Evolutionary conservation across 352 stramenopile species (phyloP), one percentile per base, ranked within the genome.

Genomic region (Hyaloperonospora brassicae): DNA sequence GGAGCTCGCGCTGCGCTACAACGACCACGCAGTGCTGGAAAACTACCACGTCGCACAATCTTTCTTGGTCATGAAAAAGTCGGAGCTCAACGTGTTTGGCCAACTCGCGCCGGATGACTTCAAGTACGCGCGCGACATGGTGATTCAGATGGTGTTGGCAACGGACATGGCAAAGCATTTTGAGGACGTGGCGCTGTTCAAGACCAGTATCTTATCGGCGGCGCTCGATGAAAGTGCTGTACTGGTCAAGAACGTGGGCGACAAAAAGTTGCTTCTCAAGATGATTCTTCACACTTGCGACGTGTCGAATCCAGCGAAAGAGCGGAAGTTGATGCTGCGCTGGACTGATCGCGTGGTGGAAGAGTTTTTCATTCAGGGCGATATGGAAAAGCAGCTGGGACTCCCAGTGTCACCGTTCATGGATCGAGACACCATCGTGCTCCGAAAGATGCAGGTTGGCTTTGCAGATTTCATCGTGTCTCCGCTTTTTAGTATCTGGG

Each of bases 361-460:
- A 34, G 95, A 98, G 74, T 98, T 98, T 59, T 98, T 97, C 58
- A 53, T 85, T 17, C 95, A 98, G 61, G 95, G 95, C 34, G 95
- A 98, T 52, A 85, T 96, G 64, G 95, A 98, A 64, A 97, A 97
- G 57, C 69, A 88, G 47, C 63, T 97, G 2, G 68, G 72, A 6
- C 62, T 98, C 2, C 68, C 88, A 1, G 76, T 97, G 0, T 97
- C 84, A 27, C 92, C 93, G 1, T 96, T 98, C 60, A 97, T 96
- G 85, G 89, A 98, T 64, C 76, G 89, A 22, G 76, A 96, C 6
- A 95, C 83, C 11, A 91, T 95, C 54, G 86, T 95, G 38, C 71
- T 96, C 40, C 87, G 90, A 59, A 95, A 97, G 58, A 92, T 89
- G 72, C 93, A 98, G 64, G 74, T 97, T 3, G 88, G 88, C 14